Evolutionary conservation across 257 asterid genomes (phyloP), one percentile per base, ranked within the genome.

Genomic region (Coffea canephora): DNA sequence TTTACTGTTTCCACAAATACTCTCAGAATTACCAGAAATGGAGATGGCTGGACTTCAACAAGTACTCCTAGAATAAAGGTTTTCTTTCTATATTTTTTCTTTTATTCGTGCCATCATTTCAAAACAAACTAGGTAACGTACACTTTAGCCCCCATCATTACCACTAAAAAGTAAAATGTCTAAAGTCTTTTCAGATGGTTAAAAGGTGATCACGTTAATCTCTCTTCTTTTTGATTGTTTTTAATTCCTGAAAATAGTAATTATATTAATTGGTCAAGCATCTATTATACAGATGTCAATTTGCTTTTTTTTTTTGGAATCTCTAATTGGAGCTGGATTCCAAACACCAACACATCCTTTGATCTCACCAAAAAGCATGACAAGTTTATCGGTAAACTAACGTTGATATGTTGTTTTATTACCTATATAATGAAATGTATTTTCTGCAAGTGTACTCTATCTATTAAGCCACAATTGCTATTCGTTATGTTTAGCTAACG

Each of bases 241-340:
- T 55, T 66, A 31, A 31, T 31, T 31, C 52, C 12, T 7, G 52
- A 48, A 39, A 11, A 21, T 13, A 18, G 41, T 67, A 36, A 36
- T 48, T 14, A 61, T 2, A 31, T 23, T 49, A 77, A 61, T 75
- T 43, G 25, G 67, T 84, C 77, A 82, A 78, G 67, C 41, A 52
- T 65, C 48, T 80, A 65, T 74, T 15, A 1, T 90, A 91, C 98
- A 94, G 98, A 31, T 31, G 43, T 4, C 43, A 39, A 39, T 39
- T 39, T 94, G 88, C 87, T 94, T 73, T 94, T 31, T 31, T 27
- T 31, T 94, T 81, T 52, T 94, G 86, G 97, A 94, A 71, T 91
- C 98, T 69, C 98, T 97, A 15, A 67, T 87, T 79, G 97, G 97
- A 43, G 98, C 92, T 81, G 98, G 98, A 61, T 94, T 92, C 91